Evolutionary conservation across 2,329 filamentous ascomycete genomes (phyloP).

Genomic region (Pyricularia pennisetigena): DNA sequence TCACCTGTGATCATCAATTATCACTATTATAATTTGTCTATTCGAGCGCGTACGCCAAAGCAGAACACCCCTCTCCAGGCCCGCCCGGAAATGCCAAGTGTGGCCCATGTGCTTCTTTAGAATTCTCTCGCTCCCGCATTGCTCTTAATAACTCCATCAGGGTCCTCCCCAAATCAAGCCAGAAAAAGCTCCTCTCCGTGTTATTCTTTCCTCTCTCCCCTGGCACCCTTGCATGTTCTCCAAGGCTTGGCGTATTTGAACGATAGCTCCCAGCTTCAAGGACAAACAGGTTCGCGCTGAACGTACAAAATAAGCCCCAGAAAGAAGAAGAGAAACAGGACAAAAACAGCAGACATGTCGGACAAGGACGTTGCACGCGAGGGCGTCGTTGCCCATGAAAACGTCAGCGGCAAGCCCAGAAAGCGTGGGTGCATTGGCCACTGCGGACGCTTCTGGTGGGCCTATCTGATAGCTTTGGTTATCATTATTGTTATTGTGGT

Average conservation of each 20-base stretch:
- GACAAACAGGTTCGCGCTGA: neutral
- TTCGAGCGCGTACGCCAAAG: neutral
- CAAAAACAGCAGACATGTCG: constrained; percentile 2
- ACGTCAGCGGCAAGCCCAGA: neutral
- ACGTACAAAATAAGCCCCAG: neutral
- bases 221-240: neutral
- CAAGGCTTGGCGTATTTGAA: neutral
- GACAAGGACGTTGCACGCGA: neutral
- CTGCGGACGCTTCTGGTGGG: constrained; percentile 52
- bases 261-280: neutral
- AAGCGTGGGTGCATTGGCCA: constrained; percentile 18
- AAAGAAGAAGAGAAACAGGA: neutral
- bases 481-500: constrained; percentile 44
- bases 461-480: constrained; percentile 40
- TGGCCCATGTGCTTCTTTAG: neutral
- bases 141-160: neutral
- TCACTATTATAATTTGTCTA: neutral
- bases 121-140: neutral
- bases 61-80: neutral
- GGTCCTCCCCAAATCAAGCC: neutral
- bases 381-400: too few species aligned
- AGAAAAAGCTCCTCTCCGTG: neutral
- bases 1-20: neutral
- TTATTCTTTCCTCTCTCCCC: neutral
- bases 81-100: neutral